Evolutionary conservation across 2,329 filamentous ascomycete genomes (phyloP).

Genomic region (Cercospora berteroae): DNA sequence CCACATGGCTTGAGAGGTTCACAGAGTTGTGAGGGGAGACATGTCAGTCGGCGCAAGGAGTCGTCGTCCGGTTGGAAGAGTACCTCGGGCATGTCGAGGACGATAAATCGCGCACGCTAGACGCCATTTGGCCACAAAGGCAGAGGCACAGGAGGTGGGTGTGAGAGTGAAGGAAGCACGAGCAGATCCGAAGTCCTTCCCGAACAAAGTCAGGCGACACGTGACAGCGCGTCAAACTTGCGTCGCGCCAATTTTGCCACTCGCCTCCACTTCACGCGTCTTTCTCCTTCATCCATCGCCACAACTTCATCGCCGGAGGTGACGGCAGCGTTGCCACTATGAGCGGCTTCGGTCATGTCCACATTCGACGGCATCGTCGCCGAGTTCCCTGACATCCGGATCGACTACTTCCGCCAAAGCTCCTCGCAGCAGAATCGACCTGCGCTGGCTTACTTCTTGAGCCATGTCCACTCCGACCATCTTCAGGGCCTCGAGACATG

Average conservation of each 20-base stretch:
- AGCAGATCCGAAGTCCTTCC: neutral
- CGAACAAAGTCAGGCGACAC: neutral
- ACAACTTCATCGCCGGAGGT: neutral
- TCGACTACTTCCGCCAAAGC: conserved; percentile 72
- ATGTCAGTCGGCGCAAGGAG: neutral
- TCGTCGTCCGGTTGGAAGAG: neutral
- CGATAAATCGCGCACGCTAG: neutral
- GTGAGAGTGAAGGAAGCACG: neutral
- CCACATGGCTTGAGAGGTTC: neutral
- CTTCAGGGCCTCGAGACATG: conserved; percentile 75
- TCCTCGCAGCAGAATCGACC: conserved; percentile 49
- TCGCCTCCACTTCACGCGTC: neutral
- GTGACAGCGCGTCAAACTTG: neutral
- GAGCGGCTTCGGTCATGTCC: conserved; percentile 57
- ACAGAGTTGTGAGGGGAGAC: neutral
- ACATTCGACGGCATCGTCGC: conserved; percentile 70
- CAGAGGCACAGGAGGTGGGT: neutral
- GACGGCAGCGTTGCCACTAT: conserved; percentile 8
- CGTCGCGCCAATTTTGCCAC: neutral
- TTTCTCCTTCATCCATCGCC: neutral
- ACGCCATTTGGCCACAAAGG: neutral
- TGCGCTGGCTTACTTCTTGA: conserved; percentile 81
- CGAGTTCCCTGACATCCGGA: conserved; percentile 77
- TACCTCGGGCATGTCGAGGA: neutral
- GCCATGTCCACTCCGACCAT: conserved; percentile 91